Base-by-base conservation (phyloP, 2,329 filamentous ascomycete genomes). In the Alternaria viburni region DNA sequence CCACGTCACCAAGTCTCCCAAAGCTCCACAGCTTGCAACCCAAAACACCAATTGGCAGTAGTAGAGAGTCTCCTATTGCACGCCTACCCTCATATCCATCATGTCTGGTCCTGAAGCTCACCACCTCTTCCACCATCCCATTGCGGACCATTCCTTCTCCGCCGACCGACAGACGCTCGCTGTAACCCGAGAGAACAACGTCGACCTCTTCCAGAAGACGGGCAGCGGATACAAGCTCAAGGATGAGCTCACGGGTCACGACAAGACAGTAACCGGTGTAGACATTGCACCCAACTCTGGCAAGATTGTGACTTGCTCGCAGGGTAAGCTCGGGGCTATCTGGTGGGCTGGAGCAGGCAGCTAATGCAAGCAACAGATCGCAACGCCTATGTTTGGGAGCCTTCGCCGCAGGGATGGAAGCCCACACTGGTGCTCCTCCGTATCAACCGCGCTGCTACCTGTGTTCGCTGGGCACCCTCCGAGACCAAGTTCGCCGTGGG, bases 401-500 rank as follows among this genome's bases (percentile, higher is more conserved):
- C 92, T 19, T 94, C 93, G n/a, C 88, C 92, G 1, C 87, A 89
- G 44, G 95, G 94, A 60, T 99, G 97, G 89, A 98, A 97, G 82
- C 96, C 96, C 4, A 99, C 96, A 1, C 89, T 99, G 57, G 96
- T 99, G 17, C 90, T 99, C 64, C 91, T 99, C 54, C 93, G 96
- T 77, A 97, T 99, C 83, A 97, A 97, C 83, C 90, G 96, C 65
- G 96, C 96, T 17, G 96, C 96, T 5, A 99, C 96, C 0, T 97
- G 95, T 77, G 96, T 97, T 54, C 92, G 96, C 75, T 99, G 96
- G 96, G 96, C 93, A 21, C 96, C 96, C 3, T 95, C 92, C 21
- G 96, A 99, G 86, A 91, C 90, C 79, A 99, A 99, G 83, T 99
- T 99, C 80, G 96, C 96, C 57, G 96, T 98, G 25, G 96, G 96